Conservation (phyloP, 139 green algal species). For the Chlorella ohadii region DNA sequence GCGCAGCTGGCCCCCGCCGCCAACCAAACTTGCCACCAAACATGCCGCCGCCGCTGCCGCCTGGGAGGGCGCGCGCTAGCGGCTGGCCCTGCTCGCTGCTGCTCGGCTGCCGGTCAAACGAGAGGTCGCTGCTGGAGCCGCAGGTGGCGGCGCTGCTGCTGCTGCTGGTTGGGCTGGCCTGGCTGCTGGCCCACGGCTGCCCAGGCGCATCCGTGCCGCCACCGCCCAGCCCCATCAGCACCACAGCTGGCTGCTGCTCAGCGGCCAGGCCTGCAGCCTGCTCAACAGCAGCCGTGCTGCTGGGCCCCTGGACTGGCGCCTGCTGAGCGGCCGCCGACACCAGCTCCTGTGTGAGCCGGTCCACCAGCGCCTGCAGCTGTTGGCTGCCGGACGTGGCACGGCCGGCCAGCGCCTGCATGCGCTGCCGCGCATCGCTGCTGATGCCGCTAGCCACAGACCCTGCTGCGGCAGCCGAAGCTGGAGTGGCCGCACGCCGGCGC, state of each 20-base stretch:
- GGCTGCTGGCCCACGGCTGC: neutral
- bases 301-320: neutral
- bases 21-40: conserved; percentile 9
- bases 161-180: neutral
- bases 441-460: neutral
- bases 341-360: neutral
- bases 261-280: neutral
- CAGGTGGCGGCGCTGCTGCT: neutral
- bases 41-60: neutral
- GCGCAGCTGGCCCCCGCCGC: neutral
- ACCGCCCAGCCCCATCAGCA: neutral
- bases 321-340: neutral
- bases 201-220: neutral
- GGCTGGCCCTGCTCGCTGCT: neutral
- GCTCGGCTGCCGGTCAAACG: neutral
- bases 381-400: neutral
- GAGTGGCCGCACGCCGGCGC: neutral
- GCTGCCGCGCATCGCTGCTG: neutral
- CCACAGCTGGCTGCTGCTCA: conserved; percentile 1
- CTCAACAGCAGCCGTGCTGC: neutral
- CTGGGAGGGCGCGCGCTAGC: neutral
- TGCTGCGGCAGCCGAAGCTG: neutral
- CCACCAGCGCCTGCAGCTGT: conserved; percentile 15
- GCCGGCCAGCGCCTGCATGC: neutral
- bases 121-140: neutral